These are phyloP conservation scores for Rhodamnia rubescens DNA, from an alignment of 345 rosid genomes.

Conservation along the genomic window DNA sequence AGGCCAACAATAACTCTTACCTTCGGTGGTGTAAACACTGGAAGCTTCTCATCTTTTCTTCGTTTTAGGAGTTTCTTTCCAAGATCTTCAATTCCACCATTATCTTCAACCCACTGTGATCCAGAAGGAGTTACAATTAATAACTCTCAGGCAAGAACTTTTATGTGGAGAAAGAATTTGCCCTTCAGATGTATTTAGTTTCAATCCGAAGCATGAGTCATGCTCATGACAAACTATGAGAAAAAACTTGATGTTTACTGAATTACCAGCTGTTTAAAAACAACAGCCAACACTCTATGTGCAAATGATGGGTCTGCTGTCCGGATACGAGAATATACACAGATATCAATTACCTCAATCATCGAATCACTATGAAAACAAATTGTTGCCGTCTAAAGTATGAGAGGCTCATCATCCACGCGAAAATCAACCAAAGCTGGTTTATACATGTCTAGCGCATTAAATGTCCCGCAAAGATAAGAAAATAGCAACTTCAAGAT, in stretches of 20 bases:
- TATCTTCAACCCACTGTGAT: conserved; percentile 74
- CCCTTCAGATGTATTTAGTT: not conserved
- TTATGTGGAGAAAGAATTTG: not conserved
- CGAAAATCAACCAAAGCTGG: not conserved
- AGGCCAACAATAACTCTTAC: conserved; percentile 13
- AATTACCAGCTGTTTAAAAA: not conserved
- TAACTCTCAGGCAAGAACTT: not conserved
- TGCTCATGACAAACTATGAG: not conserved
- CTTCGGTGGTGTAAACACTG: conserved; percentile 68
- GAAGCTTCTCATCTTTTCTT: conserved; percentile 46
- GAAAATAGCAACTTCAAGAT: not conserved
- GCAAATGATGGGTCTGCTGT: not conserved
- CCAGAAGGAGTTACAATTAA: not conserved
- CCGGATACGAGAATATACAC: not conserved
- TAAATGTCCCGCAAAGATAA: not conserved
- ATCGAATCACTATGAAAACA: not conserved
- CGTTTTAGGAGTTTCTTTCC: conserved; percentile 53
- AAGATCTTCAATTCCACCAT: conserved; percentile 66
- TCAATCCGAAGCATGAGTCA: not conserved
- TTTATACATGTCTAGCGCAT: not conserved
- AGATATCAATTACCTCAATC: not conserved
- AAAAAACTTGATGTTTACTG: not conserved
- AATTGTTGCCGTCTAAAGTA: not conserved
- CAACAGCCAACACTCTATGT: not conserved
- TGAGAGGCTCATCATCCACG: not conserved